These are phyloP conservation scores for Phytomonas sp. DNA, from an alignment of 208 protist species.

Conservation along the genomic window DNA sequence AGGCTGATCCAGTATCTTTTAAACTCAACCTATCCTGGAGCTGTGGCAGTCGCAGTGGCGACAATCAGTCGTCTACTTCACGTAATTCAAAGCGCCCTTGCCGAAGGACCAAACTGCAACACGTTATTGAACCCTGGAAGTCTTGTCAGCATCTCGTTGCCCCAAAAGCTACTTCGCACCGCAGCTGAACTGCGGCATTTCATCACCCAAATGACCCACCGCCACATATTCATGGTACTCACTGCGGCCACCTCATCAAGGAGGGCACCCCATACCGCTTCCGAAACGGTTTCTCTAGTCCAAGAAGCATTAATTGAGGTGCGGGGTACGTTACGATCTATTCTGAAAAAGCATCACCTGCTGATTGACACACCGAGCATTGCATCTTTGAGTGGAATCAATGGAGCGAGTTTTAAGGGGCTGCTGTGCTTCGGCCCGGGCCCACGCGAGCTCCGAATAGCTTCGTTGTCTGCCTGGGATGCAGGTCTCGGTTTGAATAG, in stretches of 20 bases:
- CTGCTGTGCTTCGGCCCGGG: conserved; percentile 29
- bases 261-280: background rate
- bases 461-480: conserved; percentile 25
- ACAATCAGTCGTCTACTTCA: conserved; percentile 34
- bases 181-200: conserved; percentile 35
- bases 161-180: conserved; percentile 22
- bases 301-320: background rate
- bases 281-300: background rate
- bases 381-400: background rate
- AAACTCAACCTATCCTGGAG: conserved; percentile 27
- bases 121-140: background rate
- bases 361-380: background rate
- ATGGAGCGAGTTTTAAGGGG: background rate
- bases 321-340: background rate
- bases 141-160: conserved; percentile 15
- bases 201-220: conserved; percentile 27
- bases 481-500: conserved; percentile 18
- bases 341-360: background rate
- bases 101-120: conserved; percentile 3
- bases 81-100: conserved; percentile 23
- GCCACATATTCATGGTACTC: conserved; percentile 34
- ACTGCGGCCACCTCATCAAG: conserved; percentile 19
- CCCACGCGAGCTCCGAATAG: conserved; percentile 19
- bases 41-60: conserved; percentile 45
- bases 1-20: conserved; percentile 37